These are phyloP conservation scores for Cavenderia fasciculata DNA, from an alignment of 78 protist species.

Conservation along the genomic window DNA sequence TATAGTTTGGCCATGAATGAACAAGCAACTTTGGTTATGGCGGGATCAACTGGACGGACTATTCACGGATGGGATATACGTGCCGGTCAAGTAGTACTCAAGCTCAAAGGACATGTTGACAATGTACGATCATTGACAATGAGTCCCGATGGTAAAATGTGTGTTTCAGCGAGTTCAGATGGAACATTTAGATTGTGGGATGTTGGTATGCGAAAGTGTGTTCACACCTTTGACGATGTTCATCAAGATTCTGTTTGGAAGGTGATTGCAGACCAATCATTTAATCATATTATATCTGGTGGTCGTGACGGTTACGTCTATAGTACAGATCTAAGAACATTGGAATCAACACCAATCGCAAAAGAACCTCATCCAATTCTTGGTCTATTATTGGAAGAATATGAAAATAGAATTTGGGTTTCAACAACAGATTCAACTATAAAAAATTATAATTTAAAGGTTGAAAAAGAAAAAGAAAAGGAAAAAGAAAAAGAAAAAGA, in stretches of 20 bases:
- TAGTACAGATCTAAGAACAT: slow-evolving; percentile 17
- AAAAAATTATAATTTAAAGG: slow-evolving; percentile 4
- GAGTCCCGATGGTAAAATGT: neutral
- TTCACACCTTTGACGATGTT: slow-evolving; percentile 52
- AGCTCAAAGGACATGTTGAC: slow-evolving; percentile 61
- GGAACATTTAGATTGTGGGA: slow-evolving; percentile 63
- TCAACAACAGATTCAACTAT: slow-evolving; percentile 46
- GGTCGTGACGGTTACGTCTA: slow-evolving; percentile 51
- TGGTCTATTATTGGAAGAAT: neutral
- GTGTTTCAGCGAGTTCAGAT: slow-evolving; percentile 54
- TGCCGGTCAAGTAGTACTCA: slow-evolving; percentile 42
- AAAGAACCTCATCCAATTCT: slow-evolving; percentile 27
- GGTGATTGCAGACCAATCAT: neutral
- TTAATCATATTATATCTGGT: slow-evolving; percentile 47
- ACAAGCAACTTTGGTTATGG: slow-evolving; percentile 39
- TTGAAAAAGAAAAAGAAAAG: no score
- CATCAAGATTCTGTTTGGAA: slow-evolving; percentile 57
- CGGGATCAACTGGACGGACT: slow-evolving; percentile 45
- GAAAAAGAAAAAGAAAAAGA: no score
- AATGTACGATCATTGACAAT: slow-evolving; percentile 38
- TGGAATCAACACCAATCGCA: neutral
- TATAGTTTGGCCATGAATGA: slow-evolving; percentile 54
- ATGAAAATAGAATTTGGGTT: slow-evolving; percentile 25
- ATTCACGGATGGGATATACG: slow-evolving; percentile 50
- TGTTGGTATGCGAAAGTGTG: slow-evolving; percentile 30